A percentile compares a stretch with the other conserved stretches of the same genome.
Conservation (phyloP, 1,139 yeast genomes). For the Diutina rugosa region DNA sequence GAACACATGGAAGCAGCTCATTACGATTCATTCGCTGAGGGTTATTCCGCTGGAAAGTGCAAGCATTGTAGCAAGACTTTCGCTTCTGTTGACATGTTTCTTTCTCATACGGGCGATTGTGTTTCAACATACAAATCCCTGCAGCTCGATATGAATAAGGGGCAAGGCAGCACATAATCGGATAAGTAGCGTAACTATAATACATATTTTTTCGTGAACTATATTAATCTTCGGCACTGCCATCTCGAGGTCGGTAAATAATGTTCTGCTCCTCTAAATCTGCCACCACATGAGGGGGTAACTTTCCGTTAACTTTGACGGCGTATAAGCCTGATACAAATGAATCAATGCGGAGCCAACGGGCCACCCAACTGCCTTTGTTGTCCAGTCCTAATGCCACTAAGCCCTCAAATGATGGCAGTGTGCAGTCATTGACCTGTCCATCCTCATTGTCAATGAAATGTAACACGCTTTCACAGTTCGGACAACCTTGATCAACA, state of each 20-base stretch:
- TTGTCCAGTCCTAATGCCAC: conserved; percentile 81
- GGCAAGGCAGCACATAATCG: neutral
- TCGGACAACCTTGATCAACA: conserved; percentile 87
- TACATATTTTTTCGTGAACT: neutral
- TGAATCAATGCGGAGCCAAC: conserved; percentile 89
- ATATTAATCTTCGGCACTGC: conserved; percentile 69
- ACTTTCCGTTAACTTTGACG: conserved; percentile 80
- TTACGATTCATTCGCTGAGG: neutral
- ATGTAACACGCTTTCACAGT: conserved; percentile 79
- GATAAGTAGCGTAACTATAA: neutral
- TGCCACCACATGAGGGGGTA: conserved; percentile 75
- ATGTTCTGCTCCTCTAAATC: conserved; percentile 63
- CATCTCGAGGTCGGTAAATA: conserved; percentile 91
- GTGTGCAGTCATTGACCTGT: conserved; percentile 81
- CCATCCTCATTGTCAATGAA: conserved; percentile 75
- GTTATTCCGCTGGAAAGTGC: neutral
- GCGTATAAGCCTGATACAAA: conserved; percentile 89
- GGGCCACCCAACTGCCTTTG: conserved; percentile 88
- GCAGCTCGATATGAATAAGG: neutral
- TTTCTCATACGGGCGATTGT: neutral
- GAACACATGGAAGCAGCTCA: neutral
- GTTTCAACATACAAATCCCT: neutral
- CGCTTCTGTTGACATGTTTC: neutral
- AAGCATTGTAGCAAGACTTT: neutral
- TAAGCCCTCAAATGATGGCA: conserved; percentile 92